Evolutionary conservation across 495 filamentous ascomycete genomes (phyloP), one percentile per base, ranked within the genome.

Genomic region (Monascus purpureus): DNA sequence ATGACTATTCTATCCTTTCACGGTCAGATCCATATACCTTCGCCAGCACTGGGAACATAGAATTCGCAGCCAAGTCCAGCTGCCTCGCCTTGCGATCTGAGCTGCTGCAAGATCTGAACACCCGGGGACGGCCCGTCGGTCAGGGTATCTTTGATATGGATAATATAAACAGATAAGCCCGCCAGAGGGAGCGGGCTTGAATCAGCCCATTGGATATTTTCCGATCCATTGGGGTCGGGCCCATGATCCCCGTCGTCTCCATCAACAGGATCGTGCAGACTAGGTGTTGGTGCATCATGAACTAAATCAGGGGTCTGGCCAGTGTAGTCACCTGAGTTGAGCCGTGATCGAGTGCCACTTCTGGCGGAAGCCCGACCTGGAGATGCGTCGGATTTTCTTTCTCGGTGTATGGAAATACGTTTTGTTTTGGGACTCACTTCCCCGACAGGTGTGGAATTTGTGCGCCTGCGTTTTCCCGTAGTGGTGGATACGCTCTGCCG

Each of bases 81-180:
- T 31, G 63, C 57, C 29, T 55, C 46, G 34, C 82, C 81, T 40
- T 77, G 68, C 25, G 63, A 62, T 32, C 52, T 37, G 29, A 95
- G 53, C 42, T 93, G 67, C 33, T 49, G 36, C n/a, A 88, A 42
- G 8, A 96, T 90, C 2, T 42, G 67, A 14, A 80, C 71, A 0
- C 65, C 61, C 0, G 77, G 68, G 26, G 61, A 46, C 8, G 71
- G 69, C 11, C 73, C 81, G 47, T 83, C 80, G 11, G 51, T 53
- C 30, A 88, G 51, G 13, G 61, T 70, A 15, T 90, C 83, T 47
- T 93, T 92, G 38, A 88, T 67, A 43, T 93, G 84, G 17, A 88
- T 92, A 24, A 90, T 69, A 25, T 86, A 78, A 8, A 93, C 60
- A 31, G 58, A 61, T 13, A 80, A 35, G 0, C 70, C 72, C 13